phyloP scores from a whole-genome alignment of 1,284 basidiomycete species.

The Naganishia sp. region DNA sequence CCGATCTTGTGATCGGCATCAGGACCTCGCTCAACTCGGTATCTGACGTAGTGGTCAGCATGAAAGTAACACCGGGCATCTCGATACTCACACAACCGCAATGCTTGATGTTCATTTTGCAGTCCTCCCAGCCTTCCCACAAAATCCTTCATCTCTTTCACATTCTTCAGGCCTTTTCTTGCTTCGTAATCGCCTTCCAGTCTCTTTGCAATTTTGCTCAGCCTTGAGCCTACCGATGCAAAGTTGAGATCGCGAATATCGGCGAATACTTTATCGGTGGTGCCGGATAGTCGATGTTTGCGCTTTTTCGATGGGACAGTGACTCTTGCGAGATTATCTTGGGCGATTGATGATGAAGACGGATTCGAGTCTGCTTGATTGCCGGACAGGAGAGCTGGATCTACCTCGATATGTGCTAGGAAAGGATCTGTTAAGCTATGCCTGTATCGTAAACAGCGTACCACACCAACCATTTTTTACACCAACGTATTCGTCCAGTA shows the following conservation, averaged over 20 bases:
- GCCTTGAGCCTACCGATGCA: slow-evolving; percentile 79
- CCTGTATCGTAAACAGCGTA: background rate
- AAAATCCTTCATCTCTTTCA: slow-evolving; percentile 89
- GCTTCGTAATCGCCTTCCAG: slow-evolving; percentile 80
- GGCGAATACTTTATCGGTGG: slow-evolving; percentile 76
- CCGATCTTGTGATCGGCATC: slow-evolving; percentile 78
- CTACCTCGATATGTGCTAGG: slow-evolving; percentile 85
- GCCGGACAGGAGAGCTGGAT: slow-evolving; percentile 70
- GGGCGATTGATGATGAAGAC: slow-evolving; percentile 47
- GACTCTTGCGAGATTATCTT: slow-evolving; percentile 53
- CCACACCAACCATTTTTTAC: slow-evolving; percentile 75
- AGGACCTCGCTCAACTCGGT: slow-evolving; percentile 91
- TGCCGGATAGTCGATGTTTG: slow-evolving; percentile 76
- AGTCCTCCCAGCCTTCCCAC: slow-evolving; percentile 90
- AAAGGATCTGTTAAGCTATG: slow-evolving; percentile 15
- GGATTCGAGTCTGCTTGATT: slow-evolving; percentile 50
- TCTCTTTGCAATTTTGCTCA: slow-evolving; percentile 78
- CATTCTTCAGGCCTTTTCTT: slow-evolving; percentile 65
- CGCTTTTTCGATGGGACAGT: slow-evolving; percentile 67
- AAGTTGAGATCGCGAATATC: slow-evolving; percentile 92
- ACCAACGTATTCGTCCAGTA: slow-evolving; percentile 91
- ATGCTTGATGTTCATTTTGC: slow-evolving; percentile 84
- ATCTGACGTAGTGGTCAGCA: slow-evolving; percentile 59
- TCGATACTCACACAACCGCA: slow-evolving; percentile 74
- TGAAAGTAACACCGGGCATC: too few relatives aligned